A percentile compares a stretch with the other conserved stretches of the same genome.
Evolutionary conservation across 768 basidiomycete genomes (phyloP).

Genomic region (Serendipita indica): DNA sequence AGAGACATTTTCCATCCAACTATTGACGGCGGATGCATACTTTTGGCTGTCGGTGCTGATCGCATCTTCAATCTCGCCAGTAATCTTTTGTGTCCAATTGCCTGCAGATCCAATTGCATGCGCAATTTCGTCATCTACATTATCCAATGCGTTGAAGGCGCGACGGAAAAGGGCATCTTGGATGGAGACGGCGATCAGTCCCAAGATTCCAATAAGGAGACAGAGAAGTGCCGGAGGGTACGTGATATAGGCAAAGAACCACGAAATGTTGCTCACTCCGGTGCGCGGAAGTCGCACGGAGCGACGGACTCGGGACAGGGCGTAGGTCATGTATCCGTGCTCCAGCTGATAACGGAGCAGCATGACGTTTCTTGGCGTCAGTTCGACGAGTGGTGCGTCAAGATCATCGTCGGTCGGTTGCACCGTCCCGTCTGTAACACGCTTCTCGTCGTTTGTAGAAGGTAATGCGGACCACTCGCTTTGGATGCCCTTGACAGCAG

Average conservation of each 20-base stretch:
- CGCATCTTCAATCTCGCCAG: neutral
- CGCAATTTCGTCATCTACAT: too few relatives aligned
- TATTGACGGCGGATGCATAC: neutral
- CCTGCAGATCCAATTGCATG: too few relatives aligned
- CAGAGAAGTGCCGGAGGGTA: conserved; percentile 83
- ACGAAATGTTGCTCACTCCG: conserved; percentile 44
- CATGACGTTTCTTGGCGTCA: conserved; percentile 29
- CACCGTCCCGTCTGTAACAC: neutral
- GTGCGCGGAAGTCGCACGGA: conserved; percentile 31
- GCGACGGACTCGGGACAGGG: conserved; percentile 56
- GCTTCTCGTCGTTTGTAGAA: neutral
- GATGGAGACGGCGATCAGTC: conserved; percentile 69
- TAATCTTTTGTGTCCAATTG: neutral
- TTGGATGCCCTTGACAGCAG: conserved; percentile 52
- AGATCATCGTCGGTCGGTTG: too few relatives aligned
- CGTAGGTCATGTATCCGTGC: conserved; percentile 38
- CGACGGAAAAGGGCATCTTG: conserved; percentile 73
- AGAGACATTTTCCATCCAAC: neutral
- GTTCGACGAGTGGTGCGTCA: neutral
- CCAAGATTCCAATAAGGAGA: conserved; percentile 85
- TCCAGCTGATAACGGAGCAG: conserved; percentile 38
- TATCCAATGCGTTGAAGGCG: too few relatives aligned
- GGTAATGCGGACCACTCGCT: conserved; percentile 41
- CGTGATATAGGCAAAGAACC: conserved; percentile 86
- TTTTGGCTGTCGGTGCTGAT: neutral